phyloP scores from a whole-genome alignment of 371 early-diverging fungal genomes.

The Enterocytospora artemiae region DNA sequence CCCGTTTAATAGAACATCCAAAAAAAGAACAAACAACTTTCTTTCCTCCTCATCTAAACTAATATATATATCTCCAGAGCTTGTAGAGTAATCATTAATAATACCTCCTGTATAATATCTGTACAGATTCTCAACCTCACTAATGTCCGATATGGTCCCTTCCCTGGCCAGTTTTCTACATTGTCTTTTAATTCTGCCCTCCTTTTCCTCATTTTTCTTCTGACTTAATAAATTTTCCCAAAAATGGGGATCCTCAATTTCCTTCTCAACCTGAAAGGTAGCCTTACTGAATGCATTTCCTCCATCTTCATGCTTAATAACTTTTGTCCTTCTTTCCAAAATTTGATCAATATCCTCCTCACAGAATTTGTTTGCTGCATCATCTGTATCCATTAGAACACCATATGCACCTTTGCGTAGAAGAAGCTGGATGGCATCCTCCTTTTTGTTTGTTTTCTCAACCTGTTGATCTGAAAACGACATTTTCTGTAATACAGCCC shows the following conservation, averaged over 20 bases:
- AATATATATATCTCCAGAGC: not conserved
- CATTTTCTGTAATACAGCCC: slow-evolving; percentile 72
- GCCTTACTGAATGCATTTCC: slow-evolving; percentile 77
- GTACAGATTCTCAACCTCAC: slow-evolving; percentile 16
- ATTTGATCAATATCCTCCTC: slow-evolving; percentile 91
- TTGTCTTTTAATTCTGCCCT: slow-evolving; percentile 50
- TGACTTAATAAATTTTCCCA: slow-evolving; percentile 79
- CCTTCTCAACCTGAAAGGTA: slow-evolving; percentile 67
- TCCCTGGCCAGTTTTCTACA: slow-evolving; percentile 54
- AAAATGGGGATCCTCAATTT: slow-evolving; percentile 83
- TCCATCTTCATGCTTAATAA: slow-evolving; percentile 67
- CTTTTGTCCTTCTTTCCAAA: slow-evolving; percentile 72
- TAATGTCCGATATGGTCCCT: slow-evolving; percentile 43
- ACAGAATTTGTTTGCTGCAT: slow-evolving; percentile 64
- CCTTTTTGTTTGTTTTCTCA: slow-evolving; percentile 56
- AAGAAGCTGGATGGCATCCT: slow-evolving; percentile 73
- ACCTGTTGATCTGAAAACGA: slow-evolving; percentile 56
- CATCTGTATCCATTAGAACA: slow-evolving; percentile 73
- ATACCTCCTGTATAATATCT: slow-evolving; percentile 4
- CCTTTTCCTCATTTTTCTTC: slow-evolving; percentile 52
- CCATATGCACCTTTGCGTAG: slow-evolving; percentile 65
- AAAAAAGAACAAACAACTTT: slow-evolving; percentile 7
- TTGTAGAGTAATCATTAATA: not conserved
- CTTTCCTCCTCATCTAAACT: not conserved
- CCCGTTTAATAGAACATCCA: not conserved